Conservation (phyloP, 306 rosid species). For the Pterocarpus macrocarpus region DNA sequence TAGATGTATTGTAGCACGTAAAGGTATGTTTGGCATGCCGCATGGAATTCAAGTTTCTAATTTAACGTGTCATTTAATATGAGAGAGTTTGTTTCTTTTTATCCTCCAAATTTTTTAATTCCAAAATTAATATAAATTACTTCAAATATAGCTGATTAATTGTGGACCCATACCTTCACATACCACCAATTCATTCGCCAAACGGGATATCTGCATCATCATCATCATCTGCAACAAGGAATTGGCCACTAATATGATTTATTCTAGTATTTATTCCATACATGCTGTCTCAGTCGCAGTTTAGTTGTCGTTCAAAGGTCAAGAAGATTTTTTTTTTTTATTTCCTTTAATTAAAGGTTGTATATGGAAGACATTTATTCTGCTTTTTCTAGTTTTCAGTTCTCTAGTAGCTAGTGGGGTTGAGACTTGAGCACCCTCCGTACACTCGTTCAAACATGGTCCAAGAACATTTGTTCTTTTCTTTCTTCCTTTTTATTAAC, state of each 20-base stretch:
- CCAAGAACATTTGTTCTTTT: constrained; percentile 18
- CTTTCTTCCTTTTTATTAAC: constrained; percentile 3
- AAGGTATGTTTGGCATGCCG: too few species aligned
- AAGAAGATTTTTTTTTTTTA: not conserved
- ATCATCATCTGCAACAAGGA: too few species aligned
- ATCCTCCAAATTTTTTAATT: too few species aligned
- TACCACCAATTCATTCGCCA: too few species aligned
- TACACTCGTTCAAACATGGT: not conserved
- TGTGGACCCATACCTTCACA: too few species aligned
- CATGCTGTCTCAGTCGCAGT: not conserved
- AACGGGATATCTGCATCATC: too few species aligned
- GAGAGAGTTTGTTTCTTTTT: too few species aligned
- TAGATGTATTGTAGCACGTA: too few species aligned
- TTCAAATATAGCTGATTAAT: too few species aligned
- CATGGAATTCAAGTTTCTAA: too few species aligned
- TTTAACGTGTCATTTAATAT: too few species aligned
- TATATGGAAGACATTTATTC: not conserved
- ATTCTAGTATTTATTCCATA: not conserved
- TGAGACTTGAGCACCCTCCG: not conserved
- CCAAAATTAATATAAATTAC: too few species aligned
- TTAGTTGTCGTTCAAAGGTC: not conserved
- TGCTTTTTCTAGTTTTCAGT: not conserved
- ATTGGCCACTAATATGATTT: not conserved
- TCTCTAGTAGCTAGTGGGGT: constrained; percentile 21
- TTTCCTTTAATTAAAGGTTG: not conserved